Percentiles rank a stretch among this genome's conserved stretches.
phyloP scores from a whole-genome alignment of 2,329 filamentous ascomycete species.

The Pseudofabraea citricarpa region DNA sequence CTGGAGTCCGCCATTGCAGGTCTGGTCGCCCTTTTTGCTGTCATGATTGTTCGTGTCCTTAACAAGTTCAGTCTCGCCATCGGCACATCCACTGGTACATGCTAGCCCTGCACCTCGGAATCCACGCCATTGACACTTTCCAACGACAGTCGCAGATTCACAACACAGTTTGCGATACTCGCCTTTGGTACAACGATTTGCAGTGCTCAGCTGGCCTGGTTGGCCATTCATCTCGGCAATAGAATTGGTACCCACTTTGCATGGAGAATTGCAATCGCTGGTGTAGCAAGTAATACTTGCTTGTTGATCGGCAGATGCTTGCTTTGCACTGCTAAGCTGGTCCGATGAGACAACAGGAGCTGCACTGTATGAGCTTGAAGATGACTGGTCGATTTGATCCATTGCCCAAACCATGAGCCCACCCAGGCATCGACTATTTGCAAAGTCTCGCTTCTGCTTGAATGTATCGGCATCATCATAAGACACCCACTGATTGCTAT shows the following conservation, averaged over 20 bases:
- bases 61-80: conserved; percentile 25
- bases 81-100: conserved; percentile 25
- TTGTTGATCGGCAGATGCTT: conserved; percentile 9
- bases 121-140: conserved; percentile 24
- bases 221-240: conserved; percentile 28
- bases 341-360: neutral
- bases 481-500: conserved; percentile 25
- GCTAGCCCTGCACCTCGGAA: conserved; percentile 26
- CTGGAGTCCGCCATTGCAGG: conserved; percentile 26
- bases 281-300: conserved; percentile 17
- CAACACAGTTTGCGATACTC: conserved; percentile 26
- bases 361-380: neutral
- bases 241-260: conserved; percentile 21
- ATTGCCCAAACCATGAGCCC: conserved; percentile 26
- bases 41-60: conserved; percentile 26
- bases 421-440: conserved; percentile 19
- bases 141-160: conserved; percentile 16
- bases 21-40: conserved; percentile 25
- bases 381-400: conserved; percentile 6
- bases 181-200: conserved; percentile 18
- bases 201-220: conserved; percentile 21
- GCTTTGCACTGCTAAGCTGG: conserved; percentile 14
- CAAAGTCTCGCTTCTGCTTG: conserved; percentile 22
- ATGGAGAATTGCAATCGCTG: conserved; percentile 21
- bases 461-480: conserved; percentile 27